Percentiles rank a stretch among this genome's conserved stretches.
Conservation (phyloP, 495 filamentous ascomycete genomes). For the Penicillium psychrofluorescens region DNA sequence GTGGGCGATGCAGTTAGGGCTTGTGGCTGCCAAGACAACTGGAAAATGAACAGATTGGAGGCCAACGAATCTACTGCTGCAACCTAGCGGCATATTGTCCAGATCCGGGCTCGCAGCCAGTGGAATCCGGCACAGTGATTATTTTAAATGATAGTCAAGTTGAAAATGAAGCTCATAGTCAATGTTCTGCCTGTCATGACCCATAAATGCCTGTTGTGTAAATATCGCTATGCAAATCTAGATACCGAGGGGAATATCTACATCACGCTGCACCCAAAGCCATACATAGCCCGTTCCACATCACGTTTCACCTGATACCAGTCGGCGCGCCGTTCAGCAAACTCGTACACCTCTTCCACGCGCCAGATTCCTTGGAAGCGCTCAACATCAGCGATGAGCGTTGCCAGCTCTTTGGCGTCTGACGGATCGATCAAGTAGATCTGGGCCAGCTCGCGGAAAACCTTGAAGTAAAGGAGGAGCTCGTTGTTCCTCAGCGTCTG, state of each 20-base stretch:
- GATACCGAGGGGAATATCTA: conserved; percentile 33
- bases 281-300: conserved; percentile 97
- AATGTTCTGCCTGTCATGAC: too few relatives aligned
- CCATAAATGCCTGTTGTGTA: conserved; percentile 5
- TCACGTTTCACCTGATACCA: conserved; percentile 83
- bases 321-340: conserved; percentile 86
- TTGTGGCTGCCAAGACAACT: too few relatives aligned
- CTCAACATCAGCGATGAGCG: conserved; percentile 85
- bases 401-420: conserved; percentile 91
- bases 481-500: conserved; percentile 72
- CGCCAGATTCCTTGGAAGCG: conserved; percentile 88
- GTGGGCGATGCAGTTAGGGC: too few relatives aligned
- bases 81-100: neutral
- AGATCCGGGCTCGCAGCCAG: too few relatives aligned
- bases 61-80: neutral
- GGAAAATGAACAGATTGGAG: too few relatives aligned
- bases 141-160: too few relatives aligned
- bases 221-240: conserved; percentile 16
- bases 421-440: conserved; percentile 86
- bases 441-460: conserved; percentile 85
- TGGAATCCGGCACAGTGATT: too few relatives aligned
- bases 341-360: conserved; percentile 96
- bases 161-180: too few relatives aligned
- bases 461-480: conserved; percentile 81
- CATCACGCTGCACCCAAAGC: conserved; percentile 84